A percentile compares a stretch with the other conserved stretches of the same genome.
phyloP scores from a whole-genome alignment of 1,284 basidiomycete species.

The Cryptococcus amylolentus region DNA sequence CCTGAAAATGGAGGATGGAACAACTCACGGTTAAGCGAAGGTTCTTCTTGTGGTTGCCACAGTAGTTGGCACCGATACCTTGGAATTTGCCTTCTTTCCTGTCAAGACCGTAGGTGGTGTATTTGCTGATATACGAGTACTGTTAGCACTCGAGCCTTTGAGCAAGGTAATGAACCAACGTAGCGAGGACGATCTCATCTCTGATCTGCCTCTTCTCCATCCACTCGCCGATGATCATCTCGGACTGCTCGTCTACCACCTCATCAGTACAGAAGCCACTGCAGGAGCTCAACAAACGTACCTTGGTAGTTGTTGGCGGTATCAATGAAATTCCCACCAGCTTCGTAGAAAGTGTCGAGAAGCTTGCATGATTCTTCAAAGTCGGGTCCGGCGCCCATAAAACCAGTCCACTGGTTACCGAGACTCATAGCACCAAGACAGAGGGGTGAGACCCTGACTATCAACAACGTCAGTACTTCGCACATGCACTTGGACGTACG shows the following conservation, averaged over 20 bases:
- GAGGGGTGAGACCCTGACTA: slow-evolving; percentile 53
- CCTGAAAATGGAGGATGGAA: too few relatives aligned
- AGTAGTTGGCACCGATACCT: slow-evolving; percentile 33
- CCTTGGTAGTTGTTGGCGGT: slow-evolving; percentile 16
- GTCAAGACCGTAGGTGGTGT: slow-evolving; percentile 18
- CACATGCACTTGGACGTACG: background rate
- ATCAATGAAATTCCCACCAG: slow-evolving; percentile 20
- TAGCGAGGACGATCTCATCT: slow-evolving; percentile 31
- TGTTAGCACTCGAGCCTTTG: too few relatives aligned
- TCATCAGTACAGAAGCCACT: too few relatives aligned
- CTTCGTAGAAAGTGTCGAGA: slow-evolving; percentile 15
- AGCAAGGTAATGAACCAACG: background rate
- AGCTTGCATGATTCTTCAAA: slow-evolving; percentile 31
- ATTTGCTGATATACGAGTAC: too few relatives aligned
- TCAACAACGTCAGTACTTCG: background rate
- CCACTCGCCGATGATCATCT: slow-evolving; percentile 51
- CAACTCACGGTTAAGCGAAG: too few relatives aligned
- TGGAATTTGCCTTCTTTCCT: slow-evolving; percentile 6
- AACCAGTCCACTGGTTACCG: slow-evolving; percentile 50
- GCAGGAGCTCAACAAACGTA: background rate
- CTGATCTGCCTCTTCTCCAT: slow-evolving; percentile 43
- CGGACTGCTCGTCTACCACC: slow-evolving; percentile 40
- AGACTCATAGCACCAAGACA: slow-evolving; percentile 55
- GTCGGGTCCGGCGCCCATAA: slow-evolving; percentile 25
- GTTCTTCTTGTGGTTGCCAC: slow-evolving; percentile 42